Conservation (phyloP, 2,329 filamentous ascomycete species). For the Talaromyces atroroseus region DNA sequence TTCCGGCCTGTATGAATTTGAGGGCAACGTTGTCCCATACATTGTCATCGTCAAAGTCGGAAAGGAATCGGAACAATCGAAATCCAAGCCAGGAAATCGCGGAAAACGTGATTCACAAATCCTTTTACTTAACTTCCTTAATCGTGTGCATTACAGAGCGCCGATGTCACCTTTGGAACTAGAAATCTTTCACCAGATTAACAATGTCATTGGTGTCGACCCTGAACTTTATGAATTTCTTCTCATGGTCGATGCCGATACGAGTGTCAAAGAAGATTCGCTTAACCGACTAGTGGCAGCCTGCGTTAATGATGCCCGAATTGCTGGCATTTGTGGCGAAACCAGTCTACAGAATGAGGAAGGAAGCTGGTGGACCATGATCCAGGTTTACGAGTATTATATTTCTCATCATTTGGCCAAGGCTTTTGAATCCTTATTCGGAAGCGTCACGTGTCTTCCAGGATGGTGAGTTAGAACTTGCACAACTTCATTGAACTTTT, state of each 20-base stretch:
- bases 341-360: constrained; percentile 95
- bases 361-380: constrained; percentile 98
- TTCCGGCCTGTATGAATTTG: constrained; percentile 92
- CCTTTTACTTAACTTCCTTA: constrained; percentile 92
- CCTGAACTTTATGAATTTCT: constrained; percentile 96
- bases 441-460: constrained; percentile 95
- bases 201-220: constrained; percentile 97
- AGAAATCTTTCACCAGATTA: constrained; percentile 98
- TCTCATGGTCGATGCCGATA: constrained; percentile 97
- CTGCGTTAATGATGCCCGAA: constrained; percentile 90
- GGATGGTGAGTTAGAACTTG: constrained; percentile 70
- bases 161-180: constrained; percentile 95
- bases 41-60: constrained; percentile 94
- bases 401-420: constrained; percentile 97
- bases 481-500: neutral
- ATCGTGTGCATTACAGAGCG: constrained; percentile 88
- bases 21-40: constrained; percentile 96
- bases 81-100: constrained; percentile 92
- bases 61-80: constrained; percentile 88
- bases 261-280: constrained; percentile 84
- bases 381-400: constrained; percentile 99
- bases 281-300: constrained; percentile 87
- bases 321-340: constrained; percentile 95
- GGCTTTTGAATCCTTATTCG: constrained; percentile 95
- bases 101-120: constrained; percentile 98